A percentile compares a stretch with the other conserved stretches of the same genome.
These are phyloP conservation scores for Sporothrix sp. DNA, from an alignment of 2,329 filamentous ascomycete species.

Conservation along the genomic window DNA sequence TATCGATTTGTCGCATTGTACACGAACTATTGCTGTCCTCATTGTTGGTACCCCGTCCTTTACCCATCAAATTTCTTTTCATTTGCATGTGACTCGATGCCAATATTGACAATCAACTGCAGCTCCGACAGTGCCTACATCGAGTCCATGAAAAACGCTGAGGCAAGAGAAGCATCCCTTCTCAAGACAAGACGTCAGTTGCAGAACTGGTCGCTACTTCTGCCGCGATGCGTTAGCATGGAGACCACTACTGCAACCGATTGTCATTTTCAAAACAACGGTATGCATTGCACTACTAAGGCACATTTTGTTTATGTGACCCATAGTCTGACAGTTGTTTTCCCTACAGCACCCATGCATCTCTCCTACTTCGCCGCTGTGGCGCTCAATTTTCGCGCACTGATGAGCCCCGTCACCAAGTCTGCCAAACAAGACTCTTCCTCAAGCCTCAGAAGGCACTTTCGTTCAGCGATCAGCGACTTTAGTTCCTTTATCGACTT, in stretches of 20 bases:
- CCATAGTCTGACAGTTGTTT: not conserved
- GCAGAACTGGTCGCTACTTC: constrained; percentile 28
- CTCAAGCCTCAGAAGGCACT: constrained; percentile 29
- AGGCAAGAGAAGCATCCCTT: constrained; percentile 17
- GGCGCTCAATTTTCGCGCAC: constrained; percentile 32
- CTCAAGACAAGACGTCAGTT: constrained; percentile 23
- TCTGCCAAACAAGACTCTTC: constrained; percentile 28
- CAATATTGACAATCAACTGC: not conserved
- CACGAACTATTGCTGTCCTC: constrained; percentile 22
- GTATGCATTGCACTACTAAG: constrained; percentile 3
- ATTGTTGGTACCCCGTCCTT: not conserved
- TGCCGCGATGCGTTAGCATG: constrained; percentile 29
- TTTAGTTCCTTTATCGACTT: constrained; percentile 31
- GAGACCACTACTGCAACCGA: constrained; percentile 11
- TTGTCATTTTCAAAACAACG: constrained; percentile 14
- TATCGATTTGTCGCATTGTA: constrained; percentile 25
- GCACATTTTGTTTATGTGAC: too few relatives aligned
- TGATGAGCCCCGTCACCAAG: constrained; percentile 37
- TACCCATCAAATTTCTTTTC: not conserved
- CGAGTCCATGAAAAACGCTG: constrained; percentile 17
- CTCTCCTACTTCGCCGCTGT: constrained; percentile 34
- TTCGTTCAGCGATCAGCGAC: constrained; percentile 26
- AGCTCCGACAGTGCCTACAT: constrained; percentile 14
- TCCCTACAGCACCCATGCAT: constrained; percentile 27
- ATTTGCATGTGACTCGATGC: not conserved